A percentile compares a stretch with the other conserved stretches of the same genome.
Conservation (phyloP, 768 basidiomycete species). For the Hygrophoropsis aurantiaca region DNA sequence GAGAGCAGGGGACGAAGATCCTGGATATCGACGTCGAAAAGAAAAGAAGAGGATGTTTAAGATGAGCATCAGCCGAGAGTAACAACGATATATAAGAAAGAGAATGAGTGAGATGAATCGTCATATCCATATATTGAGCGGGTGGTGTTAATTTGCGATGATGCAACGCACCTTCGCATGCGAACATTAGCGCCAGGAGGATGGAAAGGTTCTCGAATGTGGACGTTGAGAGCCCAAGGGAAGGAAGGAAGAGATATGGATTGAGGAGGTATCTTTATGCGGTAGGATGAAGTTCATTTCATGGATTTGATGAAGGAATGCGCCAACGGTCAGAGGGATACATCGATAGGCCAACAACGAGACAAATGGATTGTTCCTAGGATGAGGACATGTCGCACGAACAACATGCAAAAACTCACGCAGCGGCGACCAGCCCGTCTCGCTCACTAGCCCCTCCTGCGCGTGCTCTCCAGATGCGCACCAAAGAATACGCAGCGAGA, state of each 20-base stretch:
- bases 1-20: conserved; percentile 54
- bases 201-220: conserved; percentile 76
- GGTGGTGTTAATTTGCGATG: neutral
- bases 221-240: conserved; percentile 79
- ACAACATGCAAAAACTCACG: conserved; percentile 44
- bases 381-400: conserved; percentile 1
- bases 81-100: too few species aligned
- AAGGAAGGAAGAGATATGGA: conserved; percentile 82
- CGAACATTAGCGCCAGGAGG: conserved; percentile 68
- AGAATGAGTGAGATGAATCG: too few species aligned
- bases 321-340: too few species aligned
- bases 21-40: conserved; percentile 35
- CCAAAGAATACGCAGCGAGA: conserved; percentile 65
- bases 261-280: conserved; percentile 77
- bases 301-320: neutral
- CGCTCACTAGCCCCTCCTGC: conserved; percentile 51
- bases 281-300: conserved; percentile 8
- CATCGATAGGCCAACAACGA: too few species aligned
- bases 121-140: too few species aligned
- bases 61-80: too few species aligned
- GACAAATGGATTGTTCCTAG: too few species aligned
- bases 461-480: conserved; percentile 66
- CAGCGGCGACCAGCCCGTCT: conserved; percentile 61
- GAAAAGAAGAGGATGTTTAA: too few species aligned
- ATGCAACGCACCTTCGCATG: conserved; percentile 53